Evolutionary conservation across 1,284 basidiomycete genomes (phyloP).

Genomic region (Malassezia nana): DNA sequence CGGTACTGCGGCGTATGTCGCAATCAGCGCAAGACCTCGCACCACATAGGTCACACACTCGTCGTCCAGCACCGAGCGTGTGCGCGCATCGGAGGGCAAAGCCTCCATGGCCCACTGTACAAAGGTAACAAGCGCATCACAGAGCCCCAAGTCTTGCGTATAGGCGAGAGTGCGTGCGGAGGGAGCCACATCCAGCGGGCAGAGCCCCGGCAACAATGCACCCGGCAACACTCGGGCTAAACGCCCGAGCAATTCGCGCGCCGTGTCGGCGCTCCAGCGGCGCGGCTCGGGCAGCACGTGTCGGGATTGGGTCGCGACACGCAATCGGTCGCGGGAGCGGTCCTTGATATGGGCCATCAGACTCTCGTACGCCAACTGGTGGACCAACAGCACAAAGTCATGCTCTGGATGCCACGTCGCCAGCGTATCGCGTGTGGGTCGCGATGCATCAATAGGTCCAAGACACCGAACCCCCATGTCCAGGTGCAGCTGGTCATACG

Average conservation of each 20-base stretch:
- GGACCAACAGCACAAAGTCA: slow-evolving; percentile 9
- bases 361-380: slow-evolving; percentile 16
- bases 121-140: slow-evolving; percentile 6
- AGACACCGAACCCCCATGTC: slow-evolving; percentile 7
- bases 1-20: background rate
- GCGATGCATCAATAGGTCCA: background rate
- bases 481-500: slow-evolving; percentile 6
- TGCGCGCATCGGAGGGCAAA: background rate
- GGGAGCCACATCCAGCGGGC: background rate
- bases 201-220: background rate
- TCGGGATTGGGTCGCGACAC: slow-evolving; percentile 1
- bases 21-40: slow-evolving; percentile 7
- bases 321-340: slow-evolving; percentile 10
- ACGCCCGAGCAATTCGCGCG: slow-evolving; percentile 9
- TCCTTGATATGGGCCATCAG: slow-evolving; percentile 12
- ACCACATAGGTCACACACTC: background rate
- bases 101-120: slow-evolving; percentile 4
- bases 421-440: background rate
- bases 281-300: background rate
- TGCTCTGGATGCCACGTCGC: background rate
- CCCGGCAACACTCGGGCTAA: background rate
- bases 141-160: background rate
- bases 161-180: background rate
- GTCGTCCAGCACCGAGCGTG: background rate
- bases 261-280: slow-evolving; percentile 7